phyloP scores from a whole-genome alignment of 495 filamentous ascomycete species.

The Penicillium argentinense region DNA sequence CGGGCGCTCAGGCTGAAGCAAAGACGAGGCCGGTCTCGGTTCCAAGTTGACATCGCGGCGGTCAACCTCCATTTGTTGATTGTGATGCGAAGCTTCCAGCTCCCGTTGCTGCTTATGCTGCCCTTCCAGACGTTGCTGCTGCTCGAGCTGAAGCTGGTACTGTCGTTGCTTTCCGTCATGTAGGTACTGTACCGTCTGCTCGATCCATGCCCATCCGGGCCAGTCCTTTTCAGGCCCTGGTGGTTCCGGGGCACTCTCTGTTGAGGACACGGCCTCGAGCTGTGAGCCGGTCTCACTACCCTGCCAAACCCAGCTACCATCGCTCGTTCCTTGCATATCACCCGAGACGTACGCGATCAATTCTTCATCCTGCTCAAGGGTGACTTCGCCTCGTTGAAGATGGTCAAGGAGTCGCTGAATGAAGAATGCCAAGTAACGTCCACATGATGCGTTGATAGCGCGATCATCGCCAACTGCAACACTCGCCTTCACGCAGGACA shows the following conservation, averaged over 20 bases:
- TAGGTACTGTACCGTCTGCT: slow-evolving; percentile 49
- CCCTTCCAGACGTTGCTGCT: slow-evolving; percentile 12
- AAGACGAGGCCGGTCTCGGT: slow-evolving; percentile 24
- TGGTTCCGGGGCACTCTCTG: slow-evolving; percentile 4
- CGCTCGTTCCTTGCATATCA: slow-evolving; percentile 81
- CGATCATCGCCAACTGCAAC: slow-evolving; percentile 67
- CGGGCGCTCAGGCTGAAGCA: slow-evolving; percentile 35
- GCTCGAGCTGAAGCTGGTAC: neutral
- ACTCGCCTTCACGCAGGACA: slow-evolving; percentile 69
- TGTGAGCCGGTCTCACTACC: slow-evolving; percentile 57
- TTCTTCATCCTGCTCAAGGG: slow-evolving; percentile 79
- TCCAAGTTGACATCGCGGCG: slow-evolving; percentile 9
- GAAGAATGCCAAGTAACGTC: slow-evolving; percentile 84
- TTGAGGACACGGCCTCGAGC: slow-evolving; percentile 29
- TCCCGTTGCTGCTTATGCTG: neutral
- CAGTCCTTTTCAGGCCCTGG: slow-evolving; percentile 32
- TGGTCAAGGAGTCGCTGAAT: slow-evolving; percentile 61
- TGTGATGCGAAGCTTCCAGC: neutral
- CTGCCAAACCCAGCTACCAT: slow-evolving; percentile 85
- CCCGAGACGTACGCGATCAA: slow-evolving; percentile 85
- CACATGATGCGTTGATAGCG: slow-evolving; percentile 74
- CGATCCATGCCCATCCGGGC: slow-evolving; percentile 56
- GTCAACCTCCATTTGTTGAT: slow-evolving; percentile 15
- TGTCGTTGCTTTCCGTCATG: slow-evolving; percentile 38
- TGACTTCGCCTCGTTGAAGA: slow-evolving; percentile 50